A percentile compares a stretch with the other conserved stretches of the same genome.
Evolutionary conservation across 495 filamentous ascomycete genomes (phyloP).

Genomic region (Corynascus novoguineensis): DNA sequence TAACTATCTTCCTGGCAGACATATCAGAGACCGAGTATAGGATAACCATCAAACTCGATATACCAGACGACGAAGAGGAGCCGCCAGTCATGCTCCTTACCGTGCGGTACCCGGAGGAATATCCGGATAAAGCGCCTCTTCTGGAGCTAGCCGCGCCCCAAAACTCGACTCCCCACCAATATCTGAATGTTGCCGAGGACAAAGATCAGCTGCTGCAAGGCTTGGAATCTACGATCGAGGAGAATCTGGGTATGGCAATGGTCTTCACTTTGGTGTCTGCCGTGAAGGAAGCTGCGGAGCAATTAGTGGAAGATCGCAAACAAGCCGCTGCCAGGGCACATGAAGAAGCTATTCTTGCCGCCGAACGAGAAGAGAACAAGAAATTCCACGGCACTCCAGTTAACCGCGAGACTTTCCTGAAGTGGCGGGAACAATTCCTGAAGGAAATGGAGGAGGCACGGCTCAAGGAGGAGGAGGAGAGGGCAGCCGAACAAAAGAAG

Average conservation of each 20-base stretch:
- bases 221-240: constrained; percentile 66
- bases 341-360: constrained; percentile 61
- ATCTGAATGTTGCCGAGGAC: constrained; percentile 56
- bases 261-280: constrained; percentile 83
- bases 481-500: constrained; percentile 70
- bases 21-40: constrained; percentile 81
- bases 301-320: constrained; percentile 62
- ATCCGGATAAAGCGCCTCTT: constrained; percentile 77
- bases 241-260: constrained; percentile 98
- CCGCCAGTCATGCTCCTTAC: constrained; percentile 67
- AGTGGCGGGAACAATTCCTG: constrained; percentile 74
- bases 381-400: constrained; percentile 94
- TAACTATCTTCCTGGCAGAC: constrained; percentile 43
- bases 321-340: constrained; percentile 54
- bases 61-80: constrained; percentile 50
- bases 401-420: constrained; percentile 73
- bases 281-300: constrained; percentile 82
- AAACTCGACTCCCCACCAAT: constrained; percentile 60
- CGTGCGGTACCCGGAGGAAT: constrained; percentile 77
- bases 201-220: constrained; percentile 62
- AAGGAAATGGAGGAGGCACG: constrained; percentile 71
- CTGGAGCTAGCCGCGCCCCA: constrained; percentile 69
- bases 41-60: constrained; percentile 75
- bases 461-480: constrained; percentile 58
- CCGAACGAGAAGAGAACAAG: constrained; percentile 86